Evolutionary conservation across 2,329 filamentous ascomycete species (phyloP).

Genomic region (Xylariales sp.): DNA sequence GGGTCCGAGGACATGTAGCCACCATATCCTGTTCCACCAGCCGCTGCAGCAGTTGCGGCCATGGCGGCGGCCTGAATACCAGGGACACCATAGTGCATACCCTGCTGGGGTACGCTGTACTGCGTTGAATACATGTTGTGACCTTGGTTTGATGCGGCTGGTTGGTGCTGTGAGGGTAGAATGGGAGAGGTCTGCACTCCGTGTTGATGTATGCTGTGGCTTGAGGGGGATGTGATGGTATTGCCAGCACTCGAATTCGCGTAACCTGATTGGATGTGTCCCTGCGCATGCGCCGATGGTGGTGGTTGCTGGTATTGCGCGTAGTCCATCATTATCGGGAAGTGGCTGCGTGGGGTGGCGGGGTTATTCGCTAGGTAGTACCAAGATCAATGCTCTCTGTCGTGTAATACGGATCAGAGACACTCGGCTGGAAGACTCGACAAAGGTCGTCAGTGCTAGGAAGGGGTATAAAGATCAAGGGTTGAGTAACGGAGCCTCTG

Average conservation of each 20-base stretch:
- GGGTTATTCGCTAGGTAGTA: constrained; percentile 25
- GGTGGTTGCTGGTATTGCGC: constrained; percentile 67
- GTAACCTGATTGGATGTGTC: constrained; percentile 57
- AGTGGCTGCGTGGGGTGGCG: constrained; percentile 21
- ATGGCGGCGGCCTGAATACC: constrained; percentile 87
- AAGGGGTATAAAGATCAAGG: constrained; percentile 4
- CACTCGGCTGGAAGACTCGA: constrained; percentile 18
- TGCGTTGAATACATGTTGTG: constrained; percentile 78
- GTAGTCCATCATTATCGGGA: constrained; percentile 64
- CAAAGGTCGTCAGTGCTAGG: constrained; percentile 11
- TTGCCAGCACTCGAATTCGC: constrained; percentile 50
- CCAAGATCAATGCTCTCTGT: constrained; percentile 24
- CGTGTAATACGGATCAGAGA: constrained; percentile 23
- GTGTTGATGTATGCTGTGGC: constrained; percentile 62
- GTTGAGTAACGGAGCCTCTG: too few species aligned
- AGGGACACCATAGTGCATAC: constrained; percentile 80
- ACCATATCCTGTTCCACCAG: constrained; percentile 64
- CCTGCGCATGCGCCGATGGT: constrained; percentile 57
- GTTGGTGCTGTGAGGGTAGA: constrained; percentile 71
- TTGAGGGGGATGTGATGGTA: constrained; percentile 70
- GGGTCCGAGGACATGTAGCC: constrained; percentile 70
- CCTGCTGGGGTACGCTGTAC: constrained; percentile 67
- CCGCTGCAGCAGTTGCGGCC: constrained; percentile 86
- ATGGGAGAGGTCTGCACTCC: constrained; percentile 74
- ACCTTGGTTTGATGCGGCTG: constrained; percentile 56